phyloP scores from a whole-genome alignment of 306 rosid genomes.

The Cicer arietinum region DNA sequence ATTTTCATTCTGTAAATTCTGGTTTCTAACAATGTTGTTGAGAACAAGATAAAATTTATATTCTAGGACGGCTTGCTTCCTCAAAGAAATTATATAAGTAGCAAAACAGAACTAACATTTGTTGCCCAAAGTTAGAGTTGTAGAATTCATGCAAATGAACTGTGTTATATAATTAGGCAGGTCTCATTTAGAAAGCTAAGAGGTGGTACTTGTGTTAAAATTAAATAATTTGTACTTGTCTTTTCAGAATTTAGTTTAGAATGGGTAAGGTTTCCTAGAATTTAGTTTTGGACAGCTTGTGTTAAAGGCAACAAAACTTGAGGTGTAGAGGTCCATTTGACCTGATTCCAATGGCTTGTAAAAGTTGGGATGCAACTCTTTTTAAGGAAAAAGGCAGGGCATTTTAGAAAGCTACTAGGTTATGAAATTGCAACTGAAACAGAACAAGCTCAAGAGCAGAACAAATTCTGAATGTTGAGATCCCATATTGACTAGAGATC shows the following conservation, averaged over 20 bases:
- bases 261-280: background rate
- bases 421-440: background rate
- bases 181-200: background rate
- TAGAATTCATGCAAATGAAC: background rate
- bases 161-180: background rate
- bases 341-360: background rate
- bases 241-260: too few relatives aligned
- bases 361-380: slow-evolving; percentile 11
- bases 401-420: background rate
- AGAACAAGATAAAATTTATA: background rate
- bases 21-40: too few relatives aligned
- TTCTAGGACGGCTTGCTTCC: background rate
- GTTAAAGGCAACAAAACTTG: background rate
- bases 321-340: background rate
- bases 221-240: too few relatives aligned
- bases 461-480: background rate
- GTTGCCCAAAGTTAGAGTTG: background rate
- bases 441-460: background rate
- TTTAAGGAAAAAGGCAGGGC: background rate
- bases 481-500: background rate
- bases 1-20: too few relatives aligned
- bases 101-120: background rate
- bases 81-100: background rate
- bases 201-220: background rate
- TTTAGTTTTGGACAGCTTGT: background rate